Evolutionary conservation across 208 protist genomes (phyloP).

Genomic region (Crithidia mellificae): DNA sequence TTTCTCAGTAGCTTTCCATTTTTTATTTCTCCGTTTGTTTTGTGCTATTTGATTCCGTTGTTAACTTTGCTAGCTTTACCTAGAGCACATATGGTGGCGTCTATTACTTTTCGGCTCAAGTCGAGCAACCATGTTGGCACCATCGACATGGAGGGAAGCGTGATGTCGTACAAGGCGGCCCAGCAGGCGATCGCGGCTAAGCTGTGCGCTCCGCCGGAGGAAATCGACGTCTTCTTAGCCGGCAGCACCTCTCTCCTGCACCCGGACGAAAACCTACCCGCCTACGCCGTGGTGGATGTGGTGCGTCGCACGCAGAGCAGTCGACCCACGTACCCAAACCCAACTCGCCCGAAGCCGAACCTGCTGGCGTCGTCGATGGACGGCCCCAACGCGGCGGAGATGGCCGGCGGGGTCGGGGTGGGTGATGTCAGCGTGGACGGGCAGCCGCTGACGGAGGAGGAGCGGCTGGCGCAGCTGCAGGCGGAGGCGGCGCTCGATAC

Average conservation of each 20-base stretch:
- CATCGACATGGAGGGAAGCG: constrained; percentile 66
- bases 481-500: constrained; percentile 73
- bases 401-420: constrained; percentile 5
- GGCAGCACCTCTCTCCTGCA: constrained; percentile 71
- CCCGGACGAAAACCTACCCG: constrained; percentile 75
- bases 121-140: constrained; percentile 81
- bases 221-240: constrained; percentile 77
- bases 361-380: neutral
- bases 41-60: neutral
- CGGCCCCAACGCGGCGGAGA: neutral
- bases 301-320: constrained; percentile 61
- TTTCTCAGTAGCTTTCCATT: too few relatives aligned
- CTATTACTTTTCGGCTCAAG: constrained; percentile 81
- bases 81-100: constrained; percentile 44
- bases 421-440: constrained; percentile 7
- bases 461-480: constrained; percentile 78
- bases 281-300: constrained; percentile 80
- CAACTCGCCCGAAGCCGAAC: constrained; percentile 15
- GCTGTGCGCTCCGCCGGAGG: constrained; percentile 64
- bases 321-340: constrained; percentile 5
- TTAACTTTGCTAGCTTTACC: neutral
- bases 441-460: constrained; percentile 69
- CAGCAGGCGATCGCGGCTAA: constrained; percentile 76
- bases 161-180: constrained; percentile 69
- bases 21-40: too few relatives aligned